Evolutionary conservation across 192 early-diverging fungal species (phyloP), one percentile per base, ranked within the genome.

Genomic region (Phlyctochytrium bullatum): DNA sequence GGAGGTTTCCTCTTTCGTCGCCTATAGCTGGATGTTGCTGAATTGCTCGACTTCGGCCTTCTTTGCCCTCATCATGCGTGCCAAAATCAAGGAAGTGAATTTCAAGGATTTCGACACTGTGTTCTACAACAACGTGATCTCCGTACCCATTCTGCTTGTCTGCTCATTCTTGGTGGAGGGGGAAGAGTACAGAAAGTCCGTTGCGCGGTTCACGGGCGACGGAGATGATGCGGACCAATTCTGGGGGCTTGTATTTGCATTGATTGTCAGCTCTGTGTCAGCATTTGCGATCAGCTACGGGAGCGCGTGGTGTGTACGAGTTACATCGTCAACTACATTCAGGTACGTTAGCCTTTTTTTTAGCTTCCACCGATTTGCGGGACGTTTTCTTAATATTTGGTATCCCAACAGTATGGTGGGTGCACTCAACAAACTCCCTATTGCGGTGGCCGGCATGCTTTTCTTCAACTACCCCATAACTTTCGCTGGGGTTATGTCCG

Each of bases 61-160:
- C 17, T 96, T 91, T 77, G 88, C 92, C 6, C 79, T 99, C 64
- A 86, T 91, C 64, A 93, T 99, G 91, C 92, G 95, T 76, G 84
- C 86, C 75, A 86, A 88, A 62, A 93, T 95, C 74, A 92, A 89
- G 80, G 76, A 89, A 66, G 89, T 93, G 65, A 86, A 87, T 65
- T 99, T 99, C 68, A 94, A 93, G 76, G 97, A 99, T 71, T 96
- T 94, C 78, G 97, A 99, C 75, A 98, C 95, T 2, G 93, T 99
- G 16, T 98, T 90, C 73, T 98, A 94, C 78, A 99, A 99, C 88
- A 98, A 96, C 68, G 68, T 95, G 34, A 79, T 98, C 28, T 91
- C 91, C 0, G 78, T 93, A 59, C 97, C 97, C 14, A 78, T 86
- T 17, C 78, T 86, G 3, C 27, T 81, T 2, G 51, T 78, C 29